phyloP scores from a whole-genome alignment of 345 rosid genomes.

The Gossypium raimondii region DNA sequence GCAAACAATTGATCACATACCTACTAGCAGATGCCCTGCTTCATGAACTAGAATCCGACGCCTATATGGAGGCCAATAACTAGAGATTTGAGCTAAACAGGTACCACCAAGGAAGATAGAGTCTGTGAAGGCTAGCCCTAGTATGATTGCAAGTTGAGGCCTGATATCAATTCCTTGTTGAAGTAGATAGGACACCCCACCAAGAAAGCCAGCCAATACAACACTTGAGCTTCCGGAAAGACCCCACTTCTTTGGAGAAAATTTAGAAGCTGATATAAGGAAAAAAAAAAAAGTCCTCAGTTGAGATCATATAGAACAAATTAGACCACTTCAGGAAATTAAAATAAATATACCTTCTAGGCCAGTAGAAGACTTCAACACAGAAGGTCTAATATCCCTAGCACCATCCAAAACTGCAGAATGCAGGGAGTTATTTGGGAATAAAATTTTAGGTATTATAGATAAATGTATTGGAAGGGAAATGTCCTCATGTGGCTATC shows the following conservation, averaged over 20 bases:
- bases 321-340: neutral
- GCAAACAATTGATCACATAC: conserved; percentile 30
- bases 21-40: conserved; percentile 87
- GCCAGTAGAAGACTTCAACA: conserved; percentile 74
- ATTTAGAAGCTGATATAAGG: conserved; percentile 43
- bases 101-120: conserved; percentile 76
- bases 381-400: conserved; percentile 71
- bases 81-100: conserved; percentile 78
- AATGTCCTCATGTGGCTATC: neutral
- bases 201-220: conserved; percentile 52
- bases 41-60: conserved; percentile 88
- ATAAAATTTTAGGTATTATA: neutral
- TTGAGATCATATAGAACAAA: neutral
- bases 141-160: conserved; percentile 56
- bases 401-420: conserved; percentile 76
- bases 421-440: conserved; percentile 6
- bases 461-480: neutral
- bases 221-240: conserved; percentile 55
- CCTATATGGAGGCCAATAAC: conserved; percentile 89
- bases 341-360: conserved; percentile 53
- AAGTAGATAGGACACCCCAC: conserved; percentile 64
- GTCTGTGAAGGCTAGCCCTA: conserved; percentile 70
- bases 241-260: conserved; percentile 95
- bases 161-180: conserved; percentile 74
- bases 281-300: neutral